These are phyloP conservation scores for Anisodus acutangulus DNA, from an alignment of 257 asterid genomes.

Conservation along the genomic window DNA sequence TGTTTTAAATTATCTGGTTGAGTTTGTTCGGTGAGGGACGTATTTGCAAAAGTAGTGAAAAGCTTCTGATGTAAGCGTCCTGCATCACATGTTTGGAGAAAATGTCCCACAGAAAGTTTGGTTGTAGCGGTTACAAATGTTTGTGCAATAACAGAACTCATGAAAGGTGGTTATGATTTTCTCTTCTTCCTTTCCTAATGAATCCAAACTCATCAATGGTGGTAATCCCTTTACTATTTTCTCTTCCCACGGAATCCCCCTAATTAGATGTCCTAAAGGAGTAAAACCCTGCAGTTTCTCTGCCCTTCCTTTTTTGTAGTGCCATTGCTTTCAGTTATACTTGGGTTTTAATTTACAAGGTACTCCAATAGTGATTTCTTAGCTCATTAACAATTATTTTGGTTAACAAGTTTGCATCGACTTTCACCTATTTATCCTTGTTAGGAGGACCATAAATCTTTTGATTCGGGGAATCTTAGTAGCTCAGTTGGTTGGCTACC, in stretches of 20 bases:
- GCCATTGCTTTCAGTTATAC: background rate
- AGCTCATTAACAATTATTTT: background rate
- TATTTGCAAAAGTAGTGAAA: background rate
- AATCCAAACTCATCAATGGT: slow-evolving; percentile 10
- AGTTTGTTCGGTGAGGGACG: background rate
- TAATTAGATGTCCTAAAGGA: slow-evolving; percentile 27
- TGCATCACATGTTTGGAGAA: slow-evolving; percentile 1
- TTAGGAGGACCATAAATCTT: background rate
- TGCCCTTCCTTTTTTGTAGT: background rate
- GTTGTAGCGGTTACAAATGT: background rate
- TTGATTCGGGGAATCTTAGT: background rate
- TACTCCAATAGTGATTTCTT: background rate
- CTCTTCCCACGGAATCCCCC: slow-evolving; percentile 26
- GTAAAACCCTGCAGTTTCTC: background rate
- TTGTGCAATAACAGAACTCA: background rate
- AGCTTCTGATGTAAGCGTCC: background rate
- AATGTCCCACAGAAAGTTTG: background rate
- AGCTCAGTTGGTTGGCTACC: no score
- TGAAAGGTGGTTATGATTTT: background rate
- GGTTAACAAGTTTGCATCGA: background rate
- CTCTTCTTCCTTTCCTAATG: background rate
- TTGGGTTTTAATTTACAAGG: background rate
- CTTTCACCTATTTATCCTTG: slow-evolving; percentile 10
- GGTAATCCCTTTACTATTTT: background rate
- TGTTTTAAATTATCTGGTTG: background rate